A percentile compares a stretch with the other conserved stretches of the same genome.
Conservation (phyloP, 768 basidiomycete species). For the Boletellus ananas region DNA sequence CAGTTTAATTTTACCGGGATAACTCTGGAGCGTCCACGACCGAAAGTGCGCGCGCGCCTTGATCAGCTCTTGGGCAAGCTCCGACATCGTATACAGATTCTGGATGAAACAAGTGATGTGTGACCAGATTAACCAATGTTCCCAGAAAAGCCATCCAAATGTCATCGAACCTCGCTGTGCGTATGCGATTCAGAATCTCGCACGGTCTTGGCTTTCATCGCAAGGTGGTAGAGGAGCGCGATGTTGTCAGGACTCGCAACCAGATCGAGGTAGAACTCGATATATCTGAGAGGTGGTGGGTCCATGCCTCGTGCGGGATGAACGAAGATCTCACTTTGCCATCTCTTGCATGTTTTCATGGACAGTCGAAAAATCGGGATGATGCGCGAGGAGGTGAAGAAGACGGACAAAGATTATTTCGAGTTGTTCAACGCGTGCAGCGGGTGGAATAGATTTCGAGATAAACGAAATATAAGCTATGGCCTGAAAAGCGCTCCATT, state of each 20-base stretch:
- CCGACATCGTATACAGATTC: slow-evolving; percentile 86
- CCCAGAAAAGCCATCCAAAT: neutral
- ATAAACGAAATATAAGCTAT: slow-evolving; percentile 51
- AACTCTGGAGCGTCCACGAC: slow-evolving; percentile 73
- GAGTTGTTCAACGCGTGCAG: slow-evolving; percentile 57
- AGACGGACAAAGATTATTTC: slow-evolving; percentile 85
- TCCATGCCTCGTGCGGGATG: neutral
- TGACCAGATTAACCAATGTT: too few relatives aligned
- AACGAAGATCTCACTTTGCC: slow-evolving; percentile 57
- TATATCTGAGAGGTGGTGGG: slow-evolving; percentile 64
- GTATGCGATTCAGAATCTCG: slow-evolving; percentile 68
- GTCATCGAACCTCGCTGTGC: slow-evolving; percentile 58
- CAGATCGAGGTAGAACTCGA: slow-evolving; percentile 82
- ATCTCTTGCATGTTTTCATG: slow-evolving; percentile 72
- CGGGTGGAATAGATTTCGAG: slow-evolving; percentile 48
- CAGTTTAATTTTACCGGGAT: slow-evolving; percentile 76
- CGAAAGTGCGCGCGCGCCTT: slow-evolving; percentile 57
- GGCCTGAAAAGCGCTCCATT: slow-evolving; percentile 39
- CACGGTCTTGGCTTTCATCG: slow-evolving; percentile 81
- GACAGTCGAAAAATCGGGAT: slow-evolving; percentile 80
- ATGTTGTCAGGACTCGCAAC: slow-evolving; percentile 79
- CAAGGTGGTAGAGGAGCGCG: slow-evolving; percentile 77
- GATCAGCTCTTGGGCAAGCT: slow-evolving; percentile 86
- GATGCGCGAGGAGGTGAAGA: slow-evolving; percentile 85
- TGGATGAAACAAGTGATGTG: slow-evolving; percentile 27